Evolutionary conservation across 169 alveolate species (phyloP).

Genomic region (Toxoplasma gondii): DNA sequence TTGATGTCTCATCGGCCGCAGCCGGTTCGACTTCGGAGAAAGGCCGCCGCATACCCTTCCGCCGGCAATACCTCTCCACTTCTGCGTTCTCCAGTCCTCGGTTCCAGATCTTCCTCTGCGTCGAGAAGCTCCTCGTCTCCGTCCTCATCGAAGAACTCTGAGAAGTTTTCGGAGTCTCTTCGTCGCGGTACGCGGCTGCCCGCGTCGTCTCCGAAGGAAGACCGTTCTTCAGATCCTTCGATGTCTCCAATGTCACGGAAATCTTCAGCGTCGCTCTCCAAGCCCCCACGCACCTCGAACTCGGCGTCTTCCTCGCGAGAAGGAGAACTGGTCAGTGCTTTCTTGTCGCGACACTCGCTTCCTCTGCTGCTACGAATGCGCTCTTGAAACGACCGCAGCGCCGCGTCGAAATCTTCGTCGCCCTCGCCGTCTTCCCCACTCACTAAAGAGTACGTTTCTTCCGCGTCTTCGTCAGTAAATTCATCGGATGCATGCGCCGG

Average conservation of each 20-base stretch:
- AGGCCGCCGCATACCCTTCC: not conserved
- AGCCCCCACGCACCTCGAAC: not conserved
- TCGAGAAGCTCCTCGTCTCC: not conserved
- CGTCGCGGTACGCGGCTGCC: not conserved
- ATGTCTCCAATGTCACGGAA: not conserved
- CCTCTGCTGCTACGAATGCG: not conserved
- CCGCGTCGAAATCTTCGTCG: not conserved
- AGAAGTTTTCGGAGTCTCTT: not conserved
- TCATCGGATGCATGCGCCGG: not conserved
- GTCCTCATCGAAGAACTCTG: not conserved
- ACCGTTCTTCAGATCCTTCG: not conserved
- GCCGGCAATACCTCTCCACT: not conserved
- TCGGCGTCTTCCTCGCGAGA: not conserved
- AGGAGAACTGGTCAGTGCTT: not conserved
- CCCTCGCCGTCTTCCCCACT: not conserved
- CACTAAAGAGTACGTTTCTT: not conserved
- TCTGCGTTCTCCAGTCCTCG: not conserved
- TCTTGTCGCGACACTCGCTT: not conserved
- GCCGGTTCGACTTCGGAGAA: not conserved
- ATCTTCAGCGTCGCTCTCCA: not conserved
- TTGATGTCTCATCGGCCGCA: too few species aligned
- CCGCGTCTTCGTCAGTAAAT: not conserved
- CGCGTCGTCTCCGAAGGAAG: too few species aligned
- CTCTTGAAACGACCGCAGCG: not conserved
- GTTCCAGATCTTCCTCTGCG: not conserved